A percentile compares a stretch with the other conserved stretches of the same genome.
Evolutionary conservation across 257 asterid species (phyloP).

Genomic region (Solanum commersonii): DNA sequence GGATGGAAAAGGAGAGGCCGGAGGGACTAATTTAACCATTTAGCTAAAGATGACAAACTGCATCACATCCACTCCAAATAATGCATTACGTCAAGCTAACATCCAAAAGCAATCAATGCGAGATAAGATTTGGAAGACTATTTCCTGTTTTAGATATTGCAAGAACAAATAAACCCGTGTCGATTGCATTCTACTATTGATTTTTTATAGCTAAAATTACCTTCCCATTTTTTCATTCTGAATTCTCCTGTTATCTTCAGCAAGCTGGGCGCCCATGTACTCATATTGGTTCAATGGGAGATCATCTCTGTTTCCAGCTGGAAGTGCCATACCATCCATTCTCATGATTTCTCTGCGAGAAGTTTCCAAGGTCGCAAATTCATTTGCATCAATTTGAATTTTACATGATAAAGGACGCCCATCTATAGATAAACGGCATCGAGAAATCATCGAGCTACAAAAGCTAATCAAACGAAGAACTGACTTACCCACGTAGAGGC

Average conservation of each 20-base stretch:
- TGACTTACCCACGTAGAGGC: conserved; percentile 34
- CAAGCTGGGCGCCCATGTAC: conserved; percentile 27
- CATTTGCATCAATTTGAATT: not conserved
- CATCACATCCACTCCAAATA: not conserved
- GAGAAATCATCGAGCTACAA: not conserved
- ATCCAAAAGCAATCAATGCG: not conserved
- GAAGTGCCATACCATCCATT: conserved; percentile 39
- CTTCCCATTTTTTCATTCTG: conserved; percentile 34
- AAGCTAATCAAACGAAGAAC: conserved; percentile 4
- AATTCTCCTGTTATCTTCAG: conserved; percentile 37
- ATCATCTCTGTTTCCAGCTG: conserved; percentile 15
- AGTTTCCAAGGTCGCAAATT: not conserved
- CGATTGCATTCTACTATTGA: not conserved
- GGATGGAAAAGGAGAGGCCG: not conserved
- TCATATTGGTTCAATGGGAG: conserved; percentile 11
- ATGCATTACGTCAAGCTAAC: not conserved
- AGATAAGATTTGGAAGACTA: not conserved
- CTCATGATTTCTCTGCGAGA: conserved; percentile 47
- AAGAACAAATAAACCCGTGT: not conserved
- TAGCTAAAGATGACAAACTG: not conserved
- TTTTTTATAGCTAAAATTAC: conserved; percentile 25
- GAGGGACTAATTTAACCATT: not conserved
- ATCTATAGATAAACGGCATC: not conserved
- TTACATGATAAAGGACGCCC: not conserved
- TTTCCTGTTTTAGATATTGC: not conserved